Base-by-base conservation (phyloP, 1,139 yeast species). In the Yamadazyma blattariae region DNA sequence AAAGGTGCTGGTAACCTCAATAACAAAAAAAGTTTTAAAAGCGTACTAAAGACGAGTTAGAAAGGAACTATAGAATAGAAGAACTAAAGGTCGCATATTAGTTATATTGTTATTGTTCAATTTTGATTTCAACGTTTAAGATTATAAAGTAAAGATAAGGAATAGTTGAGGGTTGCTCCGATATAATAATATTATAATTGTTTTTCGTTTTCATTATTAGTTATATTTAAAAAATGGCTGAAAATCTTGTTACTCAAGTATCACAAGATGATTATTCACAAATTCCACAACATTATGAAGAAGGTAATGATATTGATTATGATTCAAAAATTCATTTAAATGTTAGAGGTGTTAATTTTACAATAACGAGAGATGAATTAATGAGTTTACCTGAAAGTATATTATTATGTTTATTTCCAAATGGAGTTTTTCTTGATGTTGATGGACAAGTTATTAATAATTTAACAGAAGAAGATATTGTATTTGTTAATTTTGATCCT, bases 321-420 rank as follows among this genome's bases (percentile, higher is more conserved):
- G 78, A 77, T 54, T 77, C 85, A 15, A 74, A 76, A 45, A 83
- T 87, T 42, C 75, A 71, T 46, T 71, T 83, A 59, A 78, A 79
- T 52, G 73, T 82, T 37, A 68, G 94, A 34, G 94, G 87, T 11
- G 61, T 57, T 13, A 56, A 62, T 41, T 86, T 82, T 57, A 75
- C 79, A 37, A 81, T 92, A 33, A 80, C 95, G 2, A 71, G 96
- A 44, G 96, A 88, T 48, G 96, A 88, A 56, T 72, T 92, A 46
- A 82, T 89, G 84, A 79, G 90, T 38, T 67, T 92, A 35, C 97
- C 98, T 1, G 97, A 94, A 57, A 80, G 92, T 44, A 81, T 94
- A 22, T 66, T 94, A 42, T 73, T 90, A 37, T 88, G 97, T 47
- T 63, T 87, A 36, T 94, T 81, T 59, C 96, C 97, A 12, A 86